A percentile compares a stretch with the other conserved stretches of the same genome.
Evolutionary conservation across 2,329 filamentous ascomycete genomes (phyloP).

Genomic region (Thermochaetoides dissita): DNA sequence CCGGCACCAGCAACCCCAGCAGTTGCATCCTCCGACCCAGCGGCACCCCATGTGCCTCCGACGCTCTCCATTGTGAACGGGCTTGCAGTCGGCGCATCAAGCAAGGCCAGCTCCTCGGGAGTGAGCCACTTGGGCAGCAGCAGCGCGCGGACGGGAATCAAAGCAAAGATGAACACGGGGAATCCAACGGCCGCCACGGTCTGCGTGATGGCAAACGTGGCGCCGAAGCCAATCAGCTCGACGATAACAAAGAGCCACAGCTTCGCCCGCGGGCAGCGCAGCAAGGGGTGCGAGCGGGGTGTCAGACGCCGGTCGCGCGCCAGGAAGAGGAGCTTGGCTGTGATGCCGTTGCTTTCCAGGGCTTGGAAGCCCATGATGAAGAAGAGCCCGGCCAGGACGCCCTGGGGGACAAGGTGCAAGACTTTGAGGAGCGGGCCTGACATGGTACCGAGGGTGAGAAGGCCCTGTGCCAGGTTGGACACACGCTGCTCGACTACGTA

Average conservation of each 20-base stretch:
- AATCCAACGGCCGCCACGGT: slow-evolving; percentile 74
- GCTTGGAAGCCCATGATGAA: slow-evolving; percentile 77
- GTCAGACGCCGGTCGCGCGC: slow-evolving; percentile 51
- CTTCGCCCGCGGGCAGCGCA: too few relatives aligned
- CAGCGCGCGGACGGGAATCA: slow-evolving; percentile 52
- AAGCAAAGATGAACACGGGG: slow-evolving; percentile 55
- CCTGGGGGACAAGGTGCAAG: slow-evolving; percentile 64
- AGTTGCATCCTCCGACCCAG: background rate
- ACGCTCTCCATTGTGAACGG: slow-evolving; percentile 65
- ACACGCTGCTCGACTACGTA: slow-evolving; percentile 67
- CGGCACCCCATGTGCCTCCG: slow-evolving; percentile 43
- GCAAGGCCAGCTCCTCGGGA: slow-evolving; percentile 41
- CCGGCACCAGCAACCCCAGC: background rate
- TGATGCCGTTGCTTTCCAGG: slow-evolving; percentile 64
- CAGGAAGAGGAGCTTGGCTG: slow-evolving; percentile 58
- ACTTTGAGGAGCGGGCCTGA: slow-evolving; percentile 59
- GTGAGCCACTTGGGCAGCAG: slow-evolving; percentile 50
- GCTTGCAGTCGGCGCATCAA: slow-evolving; percentile 65
- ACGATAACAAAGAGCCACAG: slow-evolving; percentile 59
- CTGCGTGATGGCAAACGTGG: slow-evolving; percentile 69
- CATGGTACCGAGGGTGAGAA: slow-evolving; percentile 69
- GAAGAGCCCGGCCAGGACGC: slow-evolving; percentile 67
- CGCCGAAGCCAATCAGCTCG: slow-evolving; percentile 57
- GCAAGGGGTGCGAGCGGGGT: slow-evolving; percentile 42
- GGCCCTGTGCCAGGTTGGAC: slow-evolving; percentile 64